Conservation (phyloP, 306 rosid genomes). For the Betula pendula region DNA sequence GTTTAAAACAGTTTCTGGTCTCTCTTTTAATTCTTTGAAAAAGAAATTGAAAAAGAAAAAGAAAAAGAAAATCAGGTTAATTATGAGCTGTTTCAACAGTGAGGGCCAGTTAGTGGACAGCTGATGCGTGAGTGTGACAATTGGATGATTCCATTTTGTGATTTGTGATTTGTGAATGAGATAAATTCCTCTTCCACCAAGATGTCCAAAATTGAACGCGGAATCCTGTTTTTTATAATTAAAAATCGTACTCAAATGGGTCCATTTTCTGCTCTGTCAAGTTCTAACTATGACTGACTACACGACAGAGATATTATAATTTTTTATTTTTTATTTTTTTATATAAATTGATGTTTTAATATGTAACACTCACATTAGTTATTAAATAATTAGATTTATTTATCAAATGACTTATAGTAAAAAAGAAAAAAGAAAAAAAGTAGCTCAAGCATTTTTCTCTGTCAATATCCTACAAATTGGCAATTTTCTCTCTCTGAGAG, state of each 20-base stretch:
- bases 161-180: conserved; percentile 2
- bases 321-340: no score
- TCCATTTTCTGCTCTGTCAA: neutral
- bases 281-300: neutral
- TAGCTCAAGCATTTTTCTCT: no score
- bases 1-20: neutral
- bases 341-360: no score
- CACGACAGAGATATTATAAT: no score
- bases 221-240: neutral
- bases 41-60: neutral
- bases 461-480: no score
- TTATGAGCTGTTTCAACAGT: conserved; percentile 10
- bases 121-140: conserved; percentile 18
- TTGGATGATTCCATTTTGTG: neutral
- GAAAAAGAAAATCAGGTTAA: neutral
- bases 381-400: no score
- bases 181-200: neutral
- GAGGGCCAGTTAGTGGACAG: conserved; percentile 36
- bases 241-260: neutral
- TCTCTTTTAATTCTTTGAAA: no score
- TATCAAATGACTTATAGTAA: no score
- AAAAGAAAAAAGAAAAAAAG: no score
- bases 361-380: no score
- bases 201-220: neutral
- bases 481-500: neutral